Base-by-base conservation (phyloP, 2,329 filamentous ascomycete genomes). In the Colletotrichum endophyticum region DNA sequence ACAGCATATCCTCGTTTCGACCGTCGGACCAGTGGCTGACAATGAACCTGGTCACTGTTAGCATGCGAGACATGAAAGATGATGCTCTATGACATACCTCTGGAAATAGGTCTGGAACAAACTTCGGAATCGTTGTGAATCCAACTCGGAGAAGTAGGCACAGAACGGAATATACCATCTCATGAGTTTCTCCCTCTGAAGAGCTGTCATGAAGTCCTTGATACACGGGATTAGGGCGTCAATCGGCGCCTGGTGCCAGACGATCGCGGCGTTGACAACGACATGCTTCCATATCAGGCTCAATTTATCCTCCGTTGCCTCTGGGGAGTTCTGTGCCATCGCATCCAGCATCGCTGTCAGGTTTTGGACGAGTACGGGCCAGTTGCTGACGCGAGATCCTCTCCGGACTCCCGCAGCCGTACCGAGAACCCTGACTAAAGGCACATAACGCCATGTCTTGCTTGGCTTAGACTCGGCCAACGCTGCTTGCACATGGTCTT, bases 91-190 rank as follows among this genome's bases (percentile, higher is more conserved):
- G 19, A 49, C 86, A 83, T 85, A 95, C 91, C 92, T 95, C 83
- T 98, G 95, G 79, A 99, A 96, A 73, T 95, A 93, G 49, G 92
- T 93, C 9, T 96, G 88, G 36, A 98, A 90, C n/a, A 98, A 87
- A 78, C 92, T 93, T 70, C 92, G 91, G 82, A 99, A 99, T 53
- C 95, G 91, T 70, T 93, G 91, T 3, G 90, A 83, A 62, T 96
- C 93, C 44, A 98, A 88, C 70, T 95, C 91, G 1, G 95, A 93
- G 79, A 97, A 93, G 69, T 95, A 93, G 16, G 94, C 93, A 84
- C 95, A 98, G 84, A 99, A 98, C 0, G 93, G 90, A 59, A 99
- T 90, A 83, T 98, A 99, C 87, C 93, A 94, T 68, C 85, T 85
- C 81, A 93, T 91, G 80, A 96, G 89, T 1, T 90, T 89, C 61